Conservation (phyloP, 2,329 filamentous ascomycete genomes). For the Paraconiothyrium sp. region DNA sequence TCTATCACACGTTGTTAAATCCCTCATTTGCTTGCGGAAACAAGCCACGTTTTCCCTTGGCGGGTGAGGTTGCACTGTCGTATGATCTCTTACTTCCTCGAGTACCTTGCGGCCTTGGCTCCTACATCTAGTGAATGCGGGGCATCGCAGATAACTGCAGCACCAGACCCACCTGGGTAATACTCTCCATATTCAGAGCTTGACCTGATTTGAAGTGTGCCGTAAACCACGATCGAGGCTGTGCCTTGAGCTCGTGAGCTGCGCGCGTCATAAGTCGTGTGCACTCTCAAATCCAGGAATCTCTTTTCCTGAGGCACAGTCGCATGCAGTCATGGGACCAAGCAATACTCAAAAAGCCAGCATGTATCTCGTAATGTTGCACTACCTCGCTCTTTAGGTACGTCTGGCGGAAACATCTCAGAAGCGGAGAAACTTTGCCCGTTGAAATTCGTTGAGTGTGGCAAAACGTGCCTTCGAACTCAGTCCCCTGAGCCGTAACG, state of each 20-base stretch:
- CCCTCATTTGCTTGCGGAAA: constrained; percentile 10
- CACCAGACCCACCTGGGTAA: constrained; percentile 10
- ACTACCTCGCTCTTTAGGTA: too few species aligned
- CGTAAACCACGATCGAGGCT: constrained; percentile 6
- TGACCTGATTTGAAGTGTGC: background rate
- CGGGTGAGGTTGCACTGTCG: constrained; percentile 12
- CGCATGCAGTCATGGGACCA: background rate
- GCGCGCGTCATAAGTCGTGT: constrained; percentile 5
- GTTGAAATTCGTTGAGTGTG: background rate
- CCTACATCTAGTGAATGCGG: constrained; percentile 20
- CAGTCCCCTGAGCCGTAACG: background rate
- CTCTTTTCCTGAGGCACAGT: background rate
- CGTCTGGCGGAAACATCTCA: background rate
- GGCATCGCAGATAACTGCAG: constrained; percentile 10
- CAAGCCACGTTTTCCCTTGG: constrained; percentile 1
- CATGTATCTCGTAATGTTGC: background rate
- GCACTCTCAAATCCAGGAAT: background rate
- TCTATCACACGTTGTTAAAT: constrained; percentile 1
- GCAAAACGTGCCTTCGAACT: background rate
- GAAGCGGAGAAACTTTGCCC: background rate
- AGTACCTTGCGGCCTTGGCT: constrained; percentile 18
- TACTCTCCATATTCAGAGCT: constrained; percentile 4
- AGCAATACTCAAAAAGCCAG: background rate
- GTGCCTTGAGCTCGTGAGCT: background rate
- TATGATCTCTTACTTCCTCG: constrained; percentile 15